A percentile compares a stretch with the other conserved stretches of the same genome.
Conservation (phyloP, 2,329 filamentous ascomycete genomes). For the Penicillium sp. region DNA sequence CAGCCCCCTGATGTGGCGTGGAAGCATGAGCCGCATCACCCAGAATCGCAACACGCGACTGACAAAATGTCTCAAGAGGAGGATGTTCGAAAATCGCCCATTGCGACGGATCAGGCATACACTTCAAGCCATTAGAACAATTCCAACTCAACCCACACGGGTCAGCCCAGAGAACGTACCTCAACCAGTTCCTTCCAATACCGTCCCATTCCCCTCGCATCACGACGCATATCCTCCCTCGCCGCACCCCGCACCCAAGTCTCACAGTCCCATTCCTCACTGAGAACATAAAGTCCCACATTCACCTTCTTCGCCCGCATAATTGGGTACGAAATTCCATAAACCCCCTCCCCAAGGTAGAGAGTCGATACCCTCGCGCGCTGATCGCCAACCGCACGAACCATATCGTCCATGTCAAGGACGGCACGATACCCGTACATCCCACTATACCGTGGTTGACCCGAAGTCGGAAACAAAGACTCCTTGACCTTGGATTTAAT, state of each 20-base stretch:
- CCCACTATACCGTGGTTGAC: slow-evolving; percentile 31
- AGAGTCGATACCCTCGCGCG: slow-evolving; percentile 31
- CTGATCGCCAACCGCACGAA: slow-evolving; percentile 33
- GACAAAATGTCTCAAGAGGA: slow-evolving; percentile 30
- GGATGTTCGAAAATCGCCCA: slow-evolving; percentile 41
- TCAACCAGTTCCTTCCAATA: slow-evolving; percentile 29
- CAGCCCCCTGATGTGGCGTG: slow-evolving; percentile 39
- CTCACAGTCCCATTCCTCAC: slow-evolving; percentile 30
- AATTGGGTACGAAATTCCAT: slow-evolving; percentile 37
- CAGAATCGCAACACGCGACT: slow-evolving; percentile 32
- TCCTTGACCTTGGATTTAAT: slow-evolving; percentile 33
- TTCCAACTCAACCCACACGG: rapidly evolving
- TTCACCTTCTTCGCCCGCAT: slow-evolving; percentile 35
- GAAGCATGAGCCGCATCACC: slow-evolving; percentile 43
- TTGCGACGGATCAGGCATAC: slow-evolving; percentile 34
- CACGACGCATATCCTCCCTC: slow-evolving; percentile 30
- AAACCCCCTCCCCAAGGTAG: slow-evolving; percentile 32
- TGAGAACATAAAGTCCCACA: slow-evolving; percentile 30
- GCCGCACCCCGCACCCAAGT: slow-evolving; percentile 31
- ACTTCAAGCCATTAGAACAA: slow-evolving; percentile 9
- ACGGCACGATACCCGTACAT: slow-evolving; percentile 38
- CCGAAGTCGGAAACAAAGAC: slow-evolving; percentile 21
- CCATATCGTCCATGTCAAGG: slow-evolving; percentile 35
- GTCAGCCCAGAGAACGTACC: slow-evolving; percentile 12
- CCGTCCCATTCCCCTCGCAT: slow-evolving; percentile 29